Conservation (phyloP, 345 rosid species). For the Salix arbutifolia region DNA sequence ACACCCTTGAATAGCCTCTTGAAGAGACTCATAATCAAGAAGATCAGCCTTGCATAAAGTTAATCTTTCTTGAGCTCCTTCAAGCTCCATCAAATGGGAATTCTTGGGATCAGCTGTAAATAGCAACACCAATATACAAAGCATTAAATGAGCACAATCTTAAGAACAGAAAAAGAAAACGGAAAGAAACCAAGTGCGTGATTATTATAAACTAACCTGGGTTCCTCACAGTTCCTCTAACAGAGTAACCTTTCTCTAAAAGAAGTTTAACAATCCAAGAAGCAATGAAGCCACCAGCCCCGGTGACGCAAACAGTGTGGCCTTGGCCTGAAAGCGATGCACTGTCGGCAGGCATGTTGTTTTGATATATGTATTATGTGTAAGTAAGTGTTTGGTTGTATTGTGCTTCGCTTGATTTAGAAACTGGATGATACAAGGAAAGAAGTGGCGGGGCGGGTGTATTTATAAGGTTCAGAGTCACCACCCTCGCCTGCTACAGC, state of each 20-base stretch:
- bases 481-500: neutral
- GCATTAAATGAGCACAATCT: neutral
- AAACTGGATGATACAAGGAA: neutral
- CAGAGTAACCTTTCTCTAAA: constrained; percentile 71
- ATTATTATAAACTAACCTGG: constrained; percentile 41
- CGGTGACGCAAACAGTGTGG: constrained; percentile 84
- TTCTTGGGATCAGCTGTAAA: constrained; percentile 78
- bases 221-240: constrained; percentile 81
- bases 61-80: constrained; percentile 86
- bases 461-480: neutral
- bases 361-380: neutral
- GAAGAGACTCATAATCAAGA: constrained; percentile 61
- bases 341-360: constrained; percentile 22
- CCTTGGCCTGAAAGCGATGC: constrained; percentile 37
- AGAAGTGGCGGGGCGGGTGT: neutral
- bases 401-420: neutral
- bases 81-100: constrained; percentile 71
- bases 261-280: constrained; percentile 93
- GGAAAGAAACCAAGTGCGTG: neutral
- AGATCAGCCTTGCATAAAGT: constrained; percentile 74
- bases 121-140: neutral
- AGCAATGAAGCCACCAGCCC: constrained; percentile 96
- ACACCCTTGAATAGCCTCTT: constrained; percentile 68
- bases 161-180: neutral
- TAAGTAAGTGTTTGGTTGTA: neutral